phyloP scores from a whole-genome alignment of 1,139 yeast species.

The Diutina catenulata region DNA sequence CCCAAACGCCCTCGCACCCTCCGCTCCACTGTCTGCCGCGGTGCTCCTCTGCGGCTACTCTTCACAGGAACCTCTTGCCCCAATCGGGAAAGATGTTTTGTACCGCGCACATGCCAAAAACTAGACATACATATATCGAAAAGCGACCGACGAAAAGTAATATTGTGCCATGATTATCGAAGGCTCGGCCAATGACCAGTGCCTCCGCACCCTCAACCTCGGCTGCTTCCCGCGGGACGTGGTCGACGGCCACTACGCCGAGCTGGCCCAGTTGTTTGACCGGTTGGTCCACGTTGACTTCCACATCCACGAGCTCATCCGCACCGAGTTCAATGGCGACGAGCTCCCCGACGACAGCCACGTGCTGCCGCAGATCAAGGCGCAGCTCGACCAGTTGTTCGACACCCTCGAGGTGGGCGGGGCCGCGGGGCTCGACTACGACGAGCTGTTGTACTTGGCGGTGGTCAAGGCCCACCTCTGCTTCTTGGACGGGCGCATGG shows the following conservation, averaged over 20 bases:
- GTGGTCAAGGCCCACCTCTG: conserved; percentile 27
- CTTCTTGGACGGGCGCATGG: conserved; percentile 12
- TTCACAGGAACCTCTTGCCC: too few relatives aligned
- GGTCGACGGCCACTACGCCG: conserved; percentile 16
- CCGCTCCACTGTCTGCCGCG: too few relatives aligned
- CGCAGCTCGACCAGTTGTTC: conserved; percentile 20
- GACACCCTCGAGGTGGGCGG: conserved; percentile 19
- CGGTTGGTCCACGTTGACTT: conserved; percentile 29
- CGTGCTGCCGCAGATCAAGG: conserved; percentile 9
- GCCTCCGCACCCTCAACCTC: conserved; percentile 15
- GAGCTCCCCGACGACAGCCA: conserved; percentile 5
- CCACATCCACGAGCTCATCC: conserved; percentile 25
- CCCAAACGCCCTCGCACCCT: too few relatives aligned
- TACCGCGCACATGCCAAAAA: too few relatives aligned
- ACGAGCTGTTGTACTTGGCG: conserved; percentile 23
- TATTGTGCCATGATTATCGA: conserved; percentile 18
- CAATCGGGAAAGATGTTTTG: too few relatives aligned
- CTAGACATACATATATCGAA: too few relatives aligned
- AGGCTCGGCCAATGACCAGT: conserved; percentile 13
- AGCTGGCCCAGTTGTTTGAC: conserved; percentile 24
- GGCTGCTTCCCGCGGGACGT: conserved; percentile 31
- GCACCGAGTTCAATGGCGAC: conserved; percentile 21
- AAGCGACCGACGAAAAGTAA: too few relatives aligned
- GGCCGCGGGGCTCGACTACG: conserved; percentile 12
- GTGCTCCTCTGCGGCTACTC: too few relatives aligned